Conservation (phyloP, 768 basidiomycete genomes). For the Collybiopsis confluens region DNA sequence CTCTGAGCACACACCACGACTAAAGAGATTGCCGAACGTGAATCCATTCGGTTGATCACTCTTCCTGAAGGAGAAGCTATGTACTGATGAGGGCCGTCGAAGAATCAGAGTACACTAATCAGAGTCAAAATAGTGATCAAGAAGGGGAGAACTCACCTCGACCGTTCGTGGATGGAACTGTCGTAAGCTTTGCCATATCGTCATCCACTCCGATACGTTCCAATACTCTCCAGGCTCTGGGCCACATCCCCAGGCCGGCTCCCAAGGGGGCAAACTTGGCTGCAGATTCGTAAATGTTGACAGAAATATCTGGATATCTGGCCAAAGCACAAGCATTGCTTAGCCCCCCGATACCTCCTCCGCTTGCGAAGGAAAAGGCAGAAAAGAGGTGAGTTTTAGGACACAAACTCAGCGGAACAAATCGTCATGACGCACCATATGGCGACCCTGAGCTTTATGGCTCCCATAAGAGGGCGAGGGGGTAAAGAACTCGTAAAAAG, state of each 20-base stretch:
- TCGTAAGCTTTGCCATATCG: conserved; percentile 22
- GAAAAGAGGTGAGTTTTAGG: neutral
- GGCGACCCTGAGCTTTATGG: conserved; percentile 8
- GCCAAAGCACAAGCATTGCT: conserved; percentile 22
- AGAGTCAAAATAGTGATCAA: conserved; percentile 13
- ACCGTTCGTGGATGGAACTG: conserved; percentile 20
- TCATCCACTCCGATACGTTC: conserved; percentile 38
- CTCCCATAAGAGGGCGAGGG: neutral
- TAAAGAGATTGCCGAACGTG: conserved; percentile 18
- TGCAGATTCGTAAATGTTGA: conserved; percentile 43
- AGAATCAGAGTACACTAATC: conserved; percentile 10
- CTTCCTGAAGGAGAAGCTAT: conserved; percentile 20
- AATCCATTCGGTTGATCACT: conserved; percentile 29
- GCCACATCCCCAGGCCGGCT: conserved; percentile 41
- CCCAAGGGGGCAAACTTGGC: conserved; percentile 38
- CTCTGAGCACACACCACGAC: conserved; percentile 22
- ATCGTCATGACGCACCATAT: conserved; percentile 13
- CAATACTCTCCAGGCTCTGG: conserved; percentile 37
- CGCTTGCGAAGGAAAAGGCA: conserved; percentile 16
- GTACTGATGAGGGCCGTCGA: neutral
- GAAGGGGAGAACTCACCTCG: conserved; percentile 13
- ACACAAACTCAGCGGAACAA: conserved; percentile 1
- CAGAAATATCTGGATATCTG: conserved; percentile 31
- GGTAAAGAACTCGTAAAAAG: neutral
- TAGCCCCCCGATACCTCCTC: conserved; percentile 30